Evolutionary conservation across 495 filamentous ascomycete genomes (phyloP), one percentile per base, ranked within the genome.

Genomic region (Hypoxylon rickii): DNA sequence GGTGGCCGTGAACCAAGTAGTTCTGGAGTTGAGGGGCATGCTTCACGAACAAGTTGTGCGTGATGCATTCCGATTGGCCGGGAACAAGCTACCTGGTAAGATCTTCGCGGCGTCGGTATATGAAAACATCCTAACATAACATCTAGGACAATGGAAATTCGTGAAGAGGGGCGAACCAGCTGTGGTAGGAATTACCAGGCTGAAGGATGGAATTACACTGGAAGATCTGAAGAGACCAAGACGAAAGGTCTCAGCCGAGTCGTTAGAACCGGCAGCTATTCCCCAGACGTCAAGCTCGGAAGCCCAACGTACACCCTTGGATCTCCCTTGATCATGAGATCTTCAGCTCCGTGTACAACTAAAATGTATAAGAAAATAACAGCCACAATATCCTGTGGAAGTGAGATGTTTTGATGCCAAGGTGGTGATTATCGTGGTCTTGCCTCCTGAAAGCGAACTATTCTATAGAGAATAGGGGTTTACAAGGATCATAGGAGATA

Each of bases 1-100:
- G 64, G 83, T 96, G 54, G 84, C 89, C 10, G 88, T 97, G 49
- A 93, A 87, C 71, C 87, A 89, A 70, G 80, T 99, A 32, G 77
- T 97, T 12, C 90, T 99, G 57, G 94, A 99, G 74, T 74, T 99
- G 54, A 91, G 88, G 69, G 95, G 92, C 21, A 81, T 91, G 58
- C 53, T 97, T 48, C 94, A 99, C 79, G 94, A 99, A 77, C 87
- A 96, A 77, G 81, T 99, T 65, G 90, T 89, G 7, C 82, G 88
- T 57, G 95, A 99, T 78, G 94, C 94, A 39, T 94, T 97, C 77
- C 81, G 94, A 61, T 76, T 99, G 73, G 94, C 92, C 17, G 92
- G 89, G 44, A 88, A 95, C 72, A 99, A 99, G 75, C 76, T 99
- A 74, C 95, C 94, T 47, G 92, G 92, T 96, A 80, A 62, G 79